These are phyloP conservation scores for Cytospora schulzeri DNA, from an alignment of 2,329 filamentous ascomycete species.

Conservation along the genomic window DNA sequence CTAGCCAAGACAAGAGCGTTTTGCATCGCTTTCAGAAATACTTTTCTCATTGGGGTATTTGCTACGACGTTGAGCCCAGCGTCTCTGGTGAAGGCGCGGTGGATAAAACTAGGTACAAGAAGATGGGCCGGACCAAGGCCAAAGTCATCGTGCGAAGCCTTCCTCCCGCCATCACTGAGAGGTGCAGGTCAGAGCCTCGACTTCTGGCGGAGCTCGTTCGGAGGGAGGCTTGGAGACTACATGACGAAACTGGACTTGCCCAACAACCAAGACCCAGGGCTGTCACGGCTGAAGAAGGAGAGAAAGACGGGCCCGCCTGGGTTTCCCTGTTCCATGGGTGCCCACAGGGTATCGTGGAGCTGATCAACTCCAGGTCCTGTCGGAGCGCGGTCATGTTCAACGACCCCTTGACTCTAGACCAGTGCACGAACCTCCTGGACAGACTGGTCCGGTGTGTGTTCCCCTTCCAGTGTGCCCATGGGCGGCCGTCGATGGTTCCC, in stretches of 20 bases:
- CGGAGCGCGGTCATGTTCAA: slow-evolving; percentile 88
- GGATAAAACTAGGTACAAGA: background rate
- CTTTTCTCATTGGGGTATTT: slow-evolving; percentile 76
- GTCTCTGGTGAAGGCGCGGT: background rate
- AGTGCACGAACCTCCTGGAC: slow-evolving; percentile 61
- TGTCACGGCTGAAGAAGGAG: background rate
- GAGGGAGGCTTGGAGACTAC: slow-evolving; percentile 69
- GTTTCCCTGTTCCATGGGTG: slow-evolving; percentile 66
- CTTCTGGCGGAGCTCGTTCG: slow-evolving; percentile 75
- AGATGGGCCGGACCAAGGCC: slow-evolving; percentile 28
- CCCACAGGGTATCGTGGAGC: slow-evolving; percentile 73
- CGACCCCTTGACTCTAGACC: slow-evolving; percentile 58
- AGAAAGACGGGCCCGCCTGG: slow-evolving; percentile 47
- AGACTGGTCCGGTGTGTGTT: slow-evolving; percentile 66
- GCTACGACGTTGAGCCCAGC: slow-evolving; percentile 49
- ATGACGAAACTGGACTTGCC: slow-evolving; percentile 43
- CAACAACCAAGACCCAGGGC: slow-evolving; percentile 2
- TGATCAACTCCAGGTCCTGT: slow-evolving; percentile 76
- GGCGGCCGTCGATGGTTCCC: slow-evolving; percentile 67
- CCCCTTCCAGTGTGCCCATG: slow-evolving; percentile 84
- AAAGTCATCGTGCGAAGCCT: slow-evolving; percentile 44
- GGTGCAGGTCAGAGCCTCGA: slow-evolving; percentile 72
- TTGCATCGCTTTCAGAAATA: slow-evolving; percentile 56
- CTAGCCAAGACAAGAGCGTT: slow-evolving; percentile 59
- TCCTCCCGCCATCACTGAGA: slow-evolving; percentile 72